phyloP scores from a whole-genome alignment of 225 moss, liverwort and hornwort species.

The Pseudoscleropodium purum region DNA sequence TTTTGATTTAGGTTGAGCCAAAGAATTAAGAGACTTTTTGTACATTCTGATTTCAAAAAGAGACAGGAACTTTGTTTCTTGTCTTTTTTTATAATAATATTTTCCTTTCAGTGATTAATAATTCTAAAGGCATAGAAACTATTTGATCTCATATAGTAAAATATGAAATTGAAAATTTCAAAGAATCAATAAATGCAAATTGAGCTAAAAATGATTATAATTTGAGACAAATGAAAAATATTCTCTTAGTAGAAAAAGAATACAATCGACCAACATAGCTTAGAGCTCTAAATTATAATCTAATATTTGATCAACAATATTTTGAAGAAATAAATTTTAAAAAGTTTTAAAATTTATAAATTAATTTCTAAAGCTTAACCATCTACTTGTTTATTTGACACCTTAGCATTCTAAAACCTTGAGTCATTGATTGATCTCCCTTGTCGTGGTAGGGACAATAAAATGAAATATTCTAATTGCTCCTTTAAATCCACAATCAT shows the following conservation, averaged over 20 bases:
- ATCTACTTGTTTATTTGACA: background rate
- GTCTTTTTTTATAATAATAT: too few relatives aligned
- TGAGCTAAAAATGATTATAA: background rate
- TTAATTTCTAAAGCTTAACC: too few relatives aligned
- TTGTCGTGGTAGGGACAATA: background rate
- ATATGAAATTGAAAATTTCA: background rate
- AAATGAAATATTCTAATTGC: background rate
- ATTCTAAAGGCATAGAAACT: background rate
- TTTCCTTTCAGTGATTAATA: background rate
- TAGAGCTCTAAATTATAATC: background rate
- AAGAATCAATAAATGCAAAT: background rate
- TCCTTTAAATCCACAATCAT: background rate
- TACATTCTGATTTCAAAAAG: too few relatives aligned
- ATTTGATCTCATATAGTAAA: background rate
- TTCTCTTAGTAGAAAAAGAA: background rate
- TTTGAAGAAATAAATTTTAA: background rate
- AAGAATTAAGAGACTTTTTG: too few relatives aligned
- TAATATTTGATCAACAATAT: background rate
- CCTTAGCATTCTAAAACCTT: background rate
- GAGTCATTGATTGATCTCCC: background rate
- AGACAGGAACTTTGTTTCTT: too few relatives aligned
- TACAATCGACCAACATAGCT: accelerated
- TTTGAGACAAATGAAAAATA: background rate
- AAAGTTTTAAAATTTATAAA: background rate
- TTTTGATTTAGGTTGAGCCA: too few relatives aligned